Base-by-base conservation (phyloP, 2,329 filamentous ascomycete species). In the Aureobasidium pullulans region DNA sequence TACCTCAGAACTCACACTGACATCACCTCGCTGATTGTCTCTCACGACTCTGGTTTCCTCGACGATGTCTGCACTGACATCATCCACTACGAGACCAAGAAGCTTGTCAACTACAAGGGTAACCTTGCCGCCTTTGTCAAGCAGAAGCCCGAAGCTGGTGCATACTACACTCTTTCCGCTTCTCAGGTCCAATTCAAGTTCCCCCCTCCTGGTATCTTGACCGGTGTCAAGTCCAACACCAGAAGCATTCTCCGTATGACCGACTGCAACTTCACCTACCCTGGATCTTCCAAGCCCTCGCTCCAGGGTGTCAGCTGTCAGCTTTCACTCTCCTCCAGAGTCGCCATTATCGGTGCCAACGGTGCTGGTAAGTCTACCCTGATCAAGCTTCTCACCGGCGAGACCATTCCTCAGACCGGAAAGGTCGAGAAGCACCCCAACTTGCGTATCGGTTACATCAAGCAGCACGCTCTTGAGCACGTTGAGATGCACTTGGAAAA, bases 401-500 rank as follows among this genome's bases (percentile, higher is more conserved):
- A 97, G 74, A 84, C 86, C 19, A 87, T 96, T 65, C 94, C 90
- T 15, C 88, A 88, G 63, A 76, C 76, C 19, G 94, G 94, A 64
- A 90, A 86, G 72, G 94, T 99, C 28, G 92, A 97, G 81, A 97
- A 97, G 81, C 94, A 99, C 74, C 94, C 94, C 66, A 99, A 99
- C 74, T 78, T 99, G 70, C 92, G 94, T 81, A 96, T 99, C 68
- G 94, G 94, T 58, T 99, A 99, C 80, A 97, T 99, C 79, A 97
- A 97, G 80, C 94, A 99, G 79, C 94, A 99, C 75, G 94, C 94
- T 46, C 82, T 99, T 11, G 94, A 99, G 80, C 94, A 99, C 84
- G 94, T 99, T 10, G 93, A 99, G 77, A 96, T 96, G 93, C 94
- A 99, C 71, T 80, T 97, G 67, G 94, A 99, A 76, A 99, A 99